Conservation (phyloP, 192 early-diverging fungal genomes). For the Chytriomyces hyalinus region DNA sequence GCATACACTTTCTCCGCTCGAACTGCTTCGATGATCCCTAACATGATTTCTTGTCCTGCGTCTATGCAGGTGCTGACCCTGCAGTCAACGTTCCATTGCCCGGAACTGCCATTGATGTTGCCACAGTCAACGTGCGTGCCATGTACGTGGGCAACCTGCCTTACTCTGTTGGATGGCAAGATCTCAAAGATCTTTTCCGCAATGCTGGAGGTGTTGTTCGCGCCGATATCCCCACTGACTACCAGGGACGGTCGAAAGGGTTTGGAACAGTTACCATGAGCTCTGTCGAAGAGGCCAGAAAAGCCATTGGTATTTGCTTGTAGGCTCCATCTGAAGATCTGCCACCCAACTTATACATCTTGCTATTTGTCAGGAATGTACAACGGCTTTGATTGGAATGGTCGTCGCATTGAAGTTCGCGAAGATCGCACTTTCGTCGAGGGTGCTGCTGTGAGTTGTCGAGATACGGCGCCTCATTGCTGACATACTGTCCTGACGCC, state of each 20-base stretch:
- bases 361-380: constrained; percentile 54
- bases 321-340: not conserved
- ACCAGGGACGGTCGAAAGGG: constrained; percentile 69
- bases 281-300: constrained; percentile 70
- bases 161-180: constrained; percentile 58
- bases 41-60: too few relatives aligned
- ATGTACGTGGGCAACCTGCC: constrained; percentile 65
- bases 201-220: constrained; percentile 71
- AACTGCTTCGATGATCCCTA: too few relatives aligned
- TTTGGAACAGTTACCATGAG: constrained; percentile 74
- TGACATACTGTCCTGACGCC: not conserved
- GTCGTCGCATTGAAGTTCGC: constrained; percentile 74
- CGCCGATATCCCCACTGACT: constrained; percentile 64
- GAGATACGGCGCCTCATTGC: not conserved
- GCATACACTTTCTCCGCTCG: too few relatives aligned
- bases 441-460: constrained; percentile 32
- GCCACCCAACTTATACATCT: not conserved
- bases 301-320: constrained; percentile 59
- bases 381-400: constrained; percentile 73
- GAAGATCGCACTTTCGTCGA: constrained; percentile 69
- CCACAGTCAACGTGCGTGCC: constrained; percentile 36
- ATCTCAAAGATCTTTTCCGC: constrained; percentile 65
- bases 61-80: constrained; percentile 4
- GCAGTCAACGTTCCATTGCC: constrained; percentile 39
- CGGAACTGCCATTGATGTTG: constrained; percentile 39